Conservation (phyloP, 192 early-diverging fungal species). For the Entophlyctis luteolus region DNA sequence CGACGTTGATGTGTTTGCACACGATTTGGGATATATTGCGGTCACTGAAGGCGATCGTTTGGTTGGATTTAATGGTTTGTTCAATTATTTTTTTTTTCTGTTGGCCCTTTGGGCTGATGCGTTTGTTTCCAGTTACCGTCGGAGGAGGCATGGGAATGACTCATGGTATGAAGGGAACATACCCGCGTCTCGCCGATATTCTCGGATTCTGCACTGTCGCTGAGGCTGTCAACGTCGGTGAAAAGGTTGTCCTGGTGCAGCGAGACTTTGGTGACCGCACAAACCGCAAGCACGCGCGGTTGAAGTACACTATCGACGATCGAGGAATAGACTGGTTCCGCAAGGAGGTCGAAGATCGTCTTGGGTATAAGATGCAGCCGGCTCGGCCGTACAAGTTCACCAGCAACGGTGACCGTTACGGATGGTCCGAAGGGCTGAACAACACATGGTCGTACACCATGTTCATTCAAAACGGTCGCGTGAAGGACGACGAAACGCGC, state of each 20-base stretch:
- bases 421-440: slow-evolving; percentile 74
- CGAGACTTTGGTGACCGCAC: slow-evolving; percentile 92
- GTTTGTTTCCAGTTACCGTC: slow-evolving; percentile 57
- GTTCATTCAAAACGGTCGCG: slow-evolving; percentile 88
- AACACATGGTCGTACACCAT: slow-evolving; percentile 78
- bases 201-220: slow-evolving; percentile 80
- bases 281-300: slow-evolving; percentile 96
- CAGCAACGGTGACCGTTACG: slow-evolving; percentile 90
- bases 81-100: neutral
- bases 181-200: slow-evolving; percentile 75
- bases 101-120: neutral
- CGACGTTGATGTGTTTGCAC: slow-evolving; percentile 94
- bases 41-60: slow-evolving; percentile 71
- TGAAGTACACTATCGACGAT: slow-evolving; percentile 98
- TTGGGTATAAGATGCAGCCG: slow-evolving; percentile 68
- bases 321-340: slow-evolving; percentile 89
- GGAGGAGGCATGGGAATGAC: slow-evolving; percentile 99
- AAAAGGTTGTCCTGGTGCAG: slow-evolving; percentile 89
- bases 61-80: slow-evolving; percentile 73
- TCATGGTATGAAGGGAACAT: slow-evolving; percentile 97
- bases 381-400: slow-evolving; percentile 73
- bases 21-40: slow-evolving; percentile 92
- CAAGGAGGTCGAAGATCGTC: slow-evolving; percentile 73
- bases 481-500: slow-evolving; percentile 68
- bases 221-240: slow-evolving; percentile 73